Conservation (phyloP, 345 rosid species). For the Citrus reticulata region DNA sequence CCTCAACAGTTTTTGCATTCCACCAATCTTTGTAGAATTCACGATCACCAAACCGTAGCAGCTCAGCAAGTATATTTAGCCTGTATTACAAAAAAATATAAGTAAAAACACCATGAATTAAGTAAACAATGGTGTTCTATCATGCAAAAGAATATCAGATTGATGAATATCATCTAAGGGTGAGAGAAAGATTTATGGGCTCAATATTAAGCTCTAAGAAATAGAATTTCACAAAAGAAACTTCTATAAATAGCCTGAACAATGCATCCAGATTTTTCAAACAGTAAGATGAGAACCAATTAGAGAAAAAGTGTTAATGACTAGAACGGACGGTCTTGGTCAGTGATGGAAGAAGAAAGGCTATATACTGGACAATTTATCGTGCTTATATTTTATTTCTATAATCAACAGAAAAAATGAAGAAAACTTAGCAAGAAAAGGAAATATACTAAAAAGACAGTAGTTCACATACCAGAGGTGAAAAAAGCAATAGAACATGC, state of each 20-base stretch:
- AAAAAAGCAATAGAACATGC: conserved; percentile 98
- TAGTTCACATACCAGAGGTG: conserved; percentile 74
- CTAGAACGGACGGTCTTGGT: neutral
- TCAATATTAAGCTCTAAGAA: neutral
- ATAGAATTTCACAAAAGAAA: neutral
- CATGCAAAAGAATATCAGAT: neutral
- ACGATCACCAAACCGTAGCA: conserved; percentile 93
- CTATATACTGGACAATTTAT: neutral
- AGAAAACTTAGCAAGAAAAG: neutral
- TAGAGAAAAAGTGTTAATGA: neutral
- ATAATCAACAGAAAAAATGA: neutral
- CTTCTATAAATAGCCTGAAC: neutral
- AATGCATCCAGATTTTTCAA: neutral
- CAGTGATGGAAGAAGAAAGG: neutral
- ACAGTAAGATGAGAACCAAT: neutral
- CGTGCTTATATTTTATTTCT: neutral
- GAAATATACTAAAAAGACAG: conserved; percentile 3
- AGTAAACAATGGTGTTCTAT: neutral
- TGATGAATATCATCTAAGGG: neutral
- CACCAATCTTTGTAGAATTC: conserved; percentile 99
- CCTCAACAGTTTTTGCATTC: conserved; percentile 96
- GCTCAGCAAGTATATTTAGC: conserved; percentile 97
- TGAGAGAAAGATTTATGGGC: neutral
- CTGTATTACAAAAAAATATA: conserved; percentile 27
- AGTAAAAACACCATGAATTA: neutral